Conservation (phyloP, 2,329 filamentous ascomycete genomes). For the Calonectria montana region DNA sequence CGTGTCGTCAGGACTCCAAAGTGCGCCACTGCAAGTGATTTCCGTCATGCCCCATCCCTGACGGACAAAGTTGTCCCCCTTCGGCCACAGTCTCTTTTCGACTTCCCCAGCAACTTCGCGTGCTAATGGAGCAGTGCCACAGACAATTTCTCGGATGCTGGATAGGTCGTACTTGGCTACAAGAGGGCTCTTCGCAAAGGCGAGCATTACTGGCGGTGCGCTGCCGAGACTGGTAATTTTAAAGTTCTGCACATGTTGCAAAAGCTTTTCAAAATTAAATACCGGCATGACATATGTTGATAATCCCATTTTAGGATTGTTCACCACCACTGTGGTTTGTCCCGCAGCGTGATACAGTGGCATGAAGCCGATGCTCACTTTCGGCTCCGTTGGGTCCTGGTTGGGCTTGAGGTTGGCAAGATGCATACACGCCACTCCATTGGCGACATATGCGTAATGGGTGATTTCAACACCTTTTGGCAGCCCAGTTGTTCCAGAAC, state of each 20-base stretch:
- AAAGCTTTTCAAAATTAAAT: constrained; percentile 3
- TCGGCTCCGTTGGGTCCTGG: neutral
- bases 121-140: constrained; percentile 3
- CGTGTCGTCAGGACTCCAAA: neutral
- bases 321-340: constrained; percentile 2
- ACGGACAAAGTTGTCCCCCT: neutral
- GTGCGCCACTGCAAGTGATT: neutral
- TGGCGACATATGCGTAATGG: constrained; percentile 78
- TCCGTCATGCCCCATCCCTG: constrained; percentile 15
- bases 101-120: constrained; percentile 1
- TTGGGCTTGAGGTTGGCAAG: neutral
- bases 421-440: constrained; percentile 49
- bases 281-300: neutral
- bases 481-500: constrained; percentile 79
- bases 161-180: neutral
- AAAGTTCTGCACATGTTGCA: constrained; percentile 2
- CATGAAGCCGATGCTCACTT: constrained; percentile 3
- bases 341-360: constrained; percentile 8
- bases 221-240: neutral
- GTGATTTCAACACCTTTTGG: constrained; percentile 86
- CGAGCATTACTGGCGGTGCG: neutral
- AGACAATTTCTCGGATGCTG: neutral
- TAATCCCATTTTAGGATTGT: constrained; percentile 6
- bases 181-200: constrained; percentile 1
- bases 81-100: constrained; percentile 7